These are phyloP conservation scores for Williopsis jadinii DNA, from an alignment of 1,139 yeast species.

Conservation along the genomic window DNA sequence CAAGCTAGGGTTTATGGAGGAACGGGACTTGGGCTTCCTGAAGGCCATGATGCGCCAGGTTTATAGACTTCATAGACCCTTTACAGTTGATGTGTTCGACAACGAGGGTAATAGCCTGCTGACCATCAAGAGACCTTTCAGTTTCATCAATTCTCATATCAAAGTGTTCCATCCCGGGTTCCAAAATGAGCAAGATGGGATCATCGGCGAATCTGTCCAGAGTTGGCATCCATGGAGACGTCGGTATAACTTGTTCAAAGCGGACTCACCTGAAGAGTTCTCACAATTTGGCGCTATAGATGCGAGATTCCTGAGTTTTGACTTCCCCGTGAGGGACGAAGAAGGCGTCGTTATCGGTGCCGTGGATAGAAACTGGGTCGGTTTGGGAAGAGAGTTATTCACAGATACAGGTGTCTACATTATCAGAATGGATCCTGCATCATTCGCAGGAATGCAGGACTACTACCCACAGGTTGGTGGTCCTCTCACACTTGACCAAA, in stretches of 20 bases:
- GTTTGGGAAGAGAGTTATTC: constrained; percentile 83
- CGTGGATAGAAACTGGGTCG: constrained; percentile 93
- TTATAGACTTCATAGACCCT: constrained; percentile 79
- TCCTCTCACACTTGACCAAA: constrained; percentile 60
- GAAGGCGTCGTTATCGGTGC: constrained; percentile 54
- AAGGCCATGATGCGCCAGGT: constrained; percentile 75
- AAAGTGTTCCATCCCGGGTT: constrained; percentile 58
- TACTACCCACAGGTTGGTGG: constrained; percentile 17
- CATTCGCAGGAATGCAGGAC: constrained; percentile 11
- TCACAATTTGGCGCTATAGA: constrained; percentile 71
- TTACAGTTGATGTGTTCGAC: constrained; percentile 75
- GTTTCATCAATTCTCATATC: constrained; percentile 83
- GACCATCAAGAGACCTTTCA: constrained; percentile 74
- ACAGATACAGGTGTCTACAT: constrained; percentile 94
- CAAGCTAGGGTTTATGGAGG: constrained; percentile 74
- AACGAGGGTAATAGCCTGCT: constrained; percentile 59
- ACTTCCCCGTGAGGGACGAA: constrained; percentile 67
- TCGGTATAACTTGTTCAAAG: constrained; percentile 66
- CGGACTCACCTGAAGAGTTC: constrained; percentile 26
- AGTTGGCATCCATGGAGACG: constrained; percentile 95
- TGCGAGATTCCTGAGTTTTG: constrained; percentile 80
- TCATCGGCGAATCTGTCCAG: constrained; percentile 81
- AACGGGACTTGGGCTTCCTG: constrained; percentile 64
- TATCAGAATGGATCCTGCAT: constrained; percentile 56
- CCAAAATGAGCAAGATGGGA: constrained; percentile 29